phyloP scores from a whole-genome alignment of 768 basidiomycete genomes.

The Naematelia aurantialba region DNA sequence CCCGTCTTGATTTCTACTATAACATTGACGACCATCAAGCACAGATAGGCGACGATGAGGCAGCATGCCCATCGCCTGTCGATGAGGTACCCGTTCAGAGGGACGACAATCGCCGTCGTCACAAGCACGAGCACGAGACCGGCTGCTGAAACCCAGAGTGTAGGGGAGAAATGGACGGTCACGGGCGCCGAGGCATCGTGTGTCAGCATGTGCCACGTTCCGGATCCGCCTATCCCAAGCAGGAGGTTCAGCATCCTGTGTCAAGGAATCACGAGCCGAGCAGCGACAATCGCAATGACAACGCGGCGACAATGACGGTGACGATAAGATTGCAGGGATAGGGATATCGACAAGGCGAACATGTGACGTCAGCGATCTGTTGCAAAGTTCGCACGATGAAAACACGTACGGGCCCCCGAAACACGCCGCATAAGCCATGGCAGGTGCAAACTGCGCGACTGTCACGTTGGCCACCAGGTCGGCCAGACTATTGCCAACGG shows the following conservation, averaged over 20 bases:
- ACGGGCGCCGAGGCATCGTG: slow-evolving; percentile 59
- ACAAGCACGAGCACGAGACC: slow-evolving; percentile 75
- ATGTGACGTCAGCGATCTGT: too few relatives aligned
- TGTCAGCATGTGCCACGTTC: slow-evolving; percentile 64
- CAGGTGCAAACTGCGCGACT: slow-evolving; percentile 62
- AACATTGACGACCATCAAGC: slow-evolving; percentile 74
- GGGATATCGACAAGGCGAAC: too few relatives aligned
- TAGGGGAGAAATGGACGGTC: slow-evolving; percentile 68
- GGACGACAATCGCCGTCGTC: slow-evolving; percentile 75
- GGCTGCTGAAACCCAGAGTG: slow-evolving; percentile 74
- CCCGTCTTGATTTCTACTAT: slow-evolving; percentile 63
- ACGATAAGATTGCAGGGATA: too few relatives aligned
- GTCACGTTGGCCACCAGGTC: slow-evolving; percentile 97
- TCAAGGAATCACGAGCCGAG: slow-evolving; percentile 9
- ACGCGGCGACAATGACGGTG: too few relatives aligned
- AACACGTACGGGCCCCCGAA: slow-evolving; percentile 38
- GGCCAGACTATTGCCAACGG: slow-evolving; percentile 90
- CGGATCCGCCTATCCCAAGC: slow-evolving; percentile 81
- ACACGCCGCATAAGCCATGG: slow-evolving; percentile 50
- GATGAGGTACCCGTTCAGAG: slow-evolving; percentile 75
- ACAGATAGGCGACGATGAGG: slow-evolving; percentile 67
- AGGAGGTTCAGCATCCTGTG: slow-evolving; percentile 51
- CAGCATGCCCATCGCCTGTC: slow-evolving; percentile 76
- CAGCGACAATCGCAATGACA: too few relatives aligned
- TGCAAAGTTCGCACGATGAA: too few relatives aligned